These are phyloP conservation scores for Metrosideros polymorpha DNA, from an alignment of 441 rosid genomes.

Conservation along the genomic window DNA sequence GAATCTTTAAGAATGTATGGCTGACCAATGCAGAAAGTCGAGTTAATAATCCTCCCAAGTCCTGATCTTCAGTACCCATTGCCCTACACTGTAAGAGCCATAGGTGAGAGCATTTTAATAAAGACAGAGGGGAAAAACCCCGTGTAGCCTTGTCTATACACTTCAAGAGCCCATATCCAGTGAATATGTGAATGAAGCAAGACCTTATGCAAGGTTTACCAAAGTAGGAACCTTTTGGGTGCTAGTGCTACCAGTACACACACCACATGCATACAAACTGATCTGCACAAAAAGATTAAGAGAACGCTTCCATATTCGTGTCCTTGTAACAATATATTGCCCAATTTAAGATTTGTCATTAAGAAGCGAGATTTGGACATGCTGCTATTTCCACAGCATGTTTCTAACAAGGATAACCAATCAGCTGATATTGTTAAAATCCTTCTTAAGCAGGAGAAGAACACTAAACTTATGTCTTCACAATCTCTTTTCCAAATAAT, in stretches of 20 bases:
- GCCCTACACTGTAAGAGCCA: conserved; percentile 56
- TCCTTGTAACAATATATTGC: neutral
- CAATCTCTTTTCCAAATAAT: neutral
- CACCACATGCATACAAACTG: neutral
- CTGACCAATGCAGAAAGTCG: conserved; percentile 50
- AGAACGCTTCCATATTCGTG: neutral
- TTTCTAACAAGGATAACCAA: neutral
- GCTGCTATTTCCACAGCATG: neutral
- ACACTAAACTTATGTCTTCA: neutral
- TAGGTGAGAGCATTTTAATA: neutral
- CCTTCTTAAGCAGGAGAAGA: neutral
- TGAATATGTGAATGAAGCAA: neutral
- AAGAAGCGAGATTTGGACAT: neutral
- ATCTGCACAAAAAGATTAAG: neutral
- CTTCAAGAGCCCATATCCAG: neutral
- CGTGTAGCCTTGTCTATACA: neutral
- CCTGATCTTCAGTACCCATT: conserved; percentile 38
- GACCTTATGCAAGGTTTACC: neutral
- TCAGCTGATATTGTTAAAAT: neutral
- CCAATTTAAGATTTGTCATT: neutral
- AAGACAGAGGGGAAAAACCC: neutral
- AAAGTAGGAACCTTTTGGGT: neutral
- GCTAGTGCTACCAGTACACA: neutral
- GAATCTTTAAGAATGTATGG: neutral
- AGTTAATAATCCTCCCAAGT: conserved; percentile 49